Percentiles rank a stretch among this genome's conserved stretches.
Evolutionary conservation across 1,139 yeast genomes (phyloP).

Genomic region (Arxiozyma telluris): DNA sequence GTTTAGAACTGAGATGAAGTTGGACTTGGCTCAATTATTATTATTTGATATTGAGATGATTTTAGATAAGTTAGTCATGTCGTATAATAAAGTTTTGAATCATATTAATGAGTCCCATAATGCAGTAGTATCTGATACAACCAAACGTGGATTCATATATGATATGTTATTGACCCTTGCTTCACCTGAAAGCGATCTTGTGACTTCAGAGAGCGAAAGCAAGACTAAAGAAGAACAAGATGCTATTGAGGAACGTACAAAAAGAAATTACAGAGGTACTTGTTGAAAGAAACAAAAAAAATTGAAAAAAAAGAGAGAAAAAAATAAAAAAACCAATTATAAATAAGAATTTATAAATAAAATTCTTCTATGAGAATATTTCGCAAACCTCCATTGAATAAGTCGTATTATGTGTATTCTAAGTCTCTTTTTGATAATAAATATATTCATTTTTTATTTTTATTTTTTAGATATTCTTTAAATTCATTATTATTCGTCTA

Average conservation of each 20-base stretch:
- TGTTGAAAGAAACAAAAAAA: no score
- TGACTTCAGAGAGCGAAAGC: neutral
- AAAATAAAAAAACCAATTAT: neutral
- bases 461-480: no score
- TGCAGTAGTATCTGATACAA: slow-evolving; percentile 12
- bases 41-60: slow-evolving; percentile 55
- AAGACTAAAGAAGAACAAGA: slow-evolving; percentile 6
- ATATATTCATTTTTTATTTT: no score
- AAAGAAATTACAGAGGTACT: slow-evolving; percentile 25
- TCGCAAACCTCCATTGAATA: neutral
- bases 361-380: neutral
- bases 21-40: slow-evolving; percentile 65
- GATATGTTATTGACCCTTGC: slow-evolving; percentile 20
- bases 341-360: neutral
- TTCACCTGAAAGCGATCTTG: slow-evolving; percentile 12
- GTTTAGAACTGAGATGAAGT: slow-evolving; percentile 61
- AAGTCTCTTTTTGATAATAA: neutral
- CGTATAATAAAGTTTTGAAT: slow-evolving; percentile 33
- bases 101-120: slow-evolving; percentile 10
- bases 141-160: slow-evolving; percentile 15
- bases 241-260: slow-evolving; percentile 9
- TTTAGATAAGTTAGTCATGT: slow-evolving; percentile 44
- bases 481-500: no score
- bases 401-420: neutral
- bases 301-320: no score